Evolutionary conservation across 106 monocot species (phyloP), one percentile per base, ranked within the genome.

Genomic region (Triglochin maritima): DNA sequence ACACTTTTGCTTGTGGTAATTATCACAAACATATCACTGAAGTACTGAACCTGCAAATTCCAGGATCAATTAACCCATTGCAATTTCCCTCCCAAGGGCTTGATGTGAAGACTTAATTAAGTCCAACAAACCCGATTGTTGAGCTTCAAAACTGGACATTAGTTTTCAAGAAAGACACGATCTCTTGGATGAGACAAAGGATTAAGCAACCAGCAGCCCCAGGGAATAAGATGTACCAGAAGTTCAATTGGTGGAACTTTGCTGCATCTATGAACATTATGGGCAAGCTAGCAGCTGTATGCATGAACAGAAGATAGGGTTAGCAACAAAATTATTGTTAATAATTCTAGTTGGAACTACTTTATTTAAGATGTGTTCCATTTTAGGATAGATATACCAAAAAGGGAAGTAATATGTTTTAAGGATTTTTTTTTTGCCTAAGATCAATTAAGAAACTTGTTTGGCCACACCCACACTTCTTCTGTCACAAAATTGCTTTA

Each of bases 141-240:
- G 29, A 29, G 29, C 29, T 16, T 89, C 82, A 94, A 71, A 94
- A 94, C 68, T 71, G 89, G 74, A 57, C 82, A 56, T 87, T 89
- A 55, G 75, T 76, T 77, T 87, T 94, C 74, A 87, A 42, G 71
- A 77, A 87, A 50, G 47, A 50, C 63, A 89, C 89, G 64, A 81
- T 57, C 69, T 85, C 87, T 83, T 94, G 94, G 75, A 87, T 79
- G 46, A 94, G 74, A 56, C 94, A 89, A 9, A 94, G 80, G 44
- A 94, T 10, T 47, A 89, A 2, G 59, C 94, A 94, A 3, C 94
- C 86, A 44, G 78, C 54, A 4, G 87, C 94, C 11, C 94, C 94
- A 62, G 89, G 94, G 79, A 94, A 94, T 62, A 94, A 71, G 6
- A 79, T 69, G 63, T 90, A 94, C 89, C 94, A 89, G 58, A 83